These are phyloP conservation scores for Podospora pseudoanserina DNA, from an alignment of 495 filamentous ascomycete species.

Conservation along the genomic window DNA sequence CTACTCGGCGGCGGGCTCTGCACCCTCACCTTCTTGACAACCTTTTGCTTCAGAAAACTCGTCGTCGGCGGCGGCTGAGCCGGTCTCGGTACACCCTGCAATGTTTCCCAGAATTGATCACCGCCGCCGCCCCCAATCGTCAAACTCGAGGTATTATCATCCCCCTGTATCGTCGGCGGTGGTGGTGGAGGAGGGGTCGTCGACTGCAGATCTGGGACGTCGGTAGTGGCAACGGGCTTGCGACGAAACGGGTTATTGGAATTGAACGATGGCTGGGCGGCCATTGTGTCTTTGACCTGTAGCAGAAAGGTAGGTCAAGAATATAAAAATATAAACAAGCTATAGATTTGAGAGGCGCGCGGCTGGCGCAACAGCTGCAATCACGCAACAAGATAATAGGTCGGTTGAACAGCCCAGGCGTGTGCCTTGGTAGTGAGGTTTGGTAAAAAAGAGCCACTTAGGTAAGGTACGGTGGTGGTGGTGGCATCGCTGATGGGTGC, in stretches of 20 bases:
- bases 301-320: not conserved
- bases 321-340: not conserved
- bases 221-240: constrained; percentile 26
- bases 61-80: constrained; percentile 33
- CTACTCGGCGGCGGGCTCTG: constrained; percentile 54
- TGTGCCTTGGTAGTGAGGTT: too few species aligned
- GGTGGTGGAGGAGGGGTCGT: not conserved
- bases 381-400: too few species aligned
- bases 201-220: constrained; percentile 15
- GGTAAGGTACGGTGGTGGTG: too few species aligned
- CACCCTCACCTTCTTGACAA: constrained; percentile 54
- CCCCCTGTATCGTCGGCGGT: not conserved
- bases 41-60: constrained; percentile 45
- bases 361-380: too few species aligned
- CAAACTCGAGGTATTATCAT: not conserved
- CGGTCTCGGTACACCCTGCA: constrained; percentile 29
- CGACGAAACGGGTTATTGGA: constrained; percentile 51
- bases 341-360: not conserved
- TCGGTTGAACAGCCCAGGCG: too few species aligned
- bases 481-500: too few species aligned
- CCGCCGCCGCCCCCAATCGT: constrained; percentile 14
- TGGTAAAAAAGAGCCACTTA: too few species aligned
- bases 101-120: constrained; percentile 30
- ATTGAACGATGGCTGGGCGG: constrained; percentile 32
- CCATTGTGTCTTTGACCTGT: constrained; percentile 21